phyloP scores from a whole-genome alignment of 2,329 filamentous ascomycete species.

The Colletotrichum sp. region DNA sequence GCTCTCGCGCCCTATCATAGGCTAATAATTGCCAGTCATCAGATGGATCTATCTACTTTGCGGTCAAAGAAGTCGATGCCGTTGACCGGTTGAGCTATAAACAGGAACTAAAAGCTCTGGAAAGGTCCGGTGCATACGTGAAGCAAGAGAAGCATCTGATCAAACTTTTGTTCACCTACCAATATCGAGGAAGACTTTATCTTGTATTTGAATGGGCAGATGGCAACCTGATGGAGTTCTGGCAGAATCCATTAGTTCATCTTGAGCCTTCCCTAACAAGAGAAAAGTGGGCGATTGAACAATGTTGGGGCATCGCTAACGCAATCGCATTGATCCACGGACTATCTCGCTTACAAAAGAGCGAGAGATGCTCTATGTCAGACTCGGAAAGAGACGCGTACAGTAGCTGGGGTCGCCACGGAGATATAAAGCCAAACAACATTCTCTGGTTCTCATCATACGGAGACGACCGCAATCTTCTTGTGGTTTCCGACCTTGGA shows the following conservation, averaged over 20 bases:
- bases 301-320: constrained; percentile 1
- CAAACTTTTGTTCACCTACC: constrained; percentile 18
- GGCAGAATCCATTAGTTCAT: not conserved
- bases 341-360: not conserved
- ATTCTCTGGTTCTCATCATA: constrained; percentile 1
- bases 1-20: not conserved
- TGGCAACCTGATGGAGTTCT: constrained; percentile 18
- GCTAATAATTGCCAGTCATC: not conserved
- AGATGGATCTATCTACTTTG: not conserved
- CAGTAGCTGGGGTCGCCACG: constrained; percentile 8
- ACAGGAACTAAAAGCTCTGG: not conserved
- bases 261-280: not conserved
- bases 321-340: constrained; percentile 4
- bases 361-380: not conserved
- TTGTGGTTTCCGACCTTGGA: constrained; percentile 5
- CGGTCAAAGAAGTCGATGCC: constrained; percentile 4
- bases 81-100: not conserved
- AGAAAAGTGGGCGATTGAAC: not conserved
- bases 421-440: constrained; percentile 11
- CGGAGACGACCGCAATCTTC: not conserved
- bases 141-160: constrained; percentile 10
- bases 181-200: constrained; percentile 1
- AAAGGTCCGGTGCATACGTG: not conserved
- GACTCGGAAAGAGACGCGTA: not conserved
- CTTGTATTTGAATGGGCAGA: constrained; percentile 24